Evolutionary conservation across 352 stramenopile species (phyloP).

Genomic region (Phytophthora melonis): DNA sequence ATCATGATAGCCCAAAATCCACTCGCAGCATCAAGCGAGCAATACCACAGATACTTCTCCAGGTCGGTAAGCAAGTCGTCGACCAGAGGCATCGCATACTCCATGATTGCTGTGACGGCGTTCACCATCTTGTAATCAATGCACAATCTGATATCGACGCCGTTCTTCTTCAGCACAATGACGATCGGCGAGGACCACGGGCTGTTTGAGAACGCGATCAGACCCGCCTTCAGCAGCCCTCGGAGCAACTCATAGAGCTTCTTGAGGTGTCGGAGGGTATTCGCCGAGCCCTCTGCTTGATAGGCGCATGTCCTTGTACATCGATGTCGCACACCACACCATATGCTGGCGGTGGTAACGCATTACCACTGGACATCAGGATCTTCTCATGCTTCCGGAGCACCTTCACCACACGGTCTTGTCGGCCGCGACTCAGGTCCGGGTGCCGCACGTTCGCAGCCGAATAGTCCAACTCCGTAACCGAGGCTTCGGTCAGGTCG

Average conservation of each 20-base stretch:
- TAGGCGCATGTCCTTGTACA: too few species aligned
- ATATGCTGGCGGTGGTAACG: too few species aligned
- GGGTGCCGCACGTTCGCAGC: too few species aligned
- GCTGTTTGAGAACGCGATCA: background rate
- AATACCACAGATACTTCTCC: background rate
- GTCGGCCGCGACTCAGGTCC: too few species aligned
- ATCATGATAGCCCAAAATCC: background rate
- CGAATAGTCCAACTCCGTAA: too few species aligned
- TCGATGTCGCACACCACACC: too few species aligned
- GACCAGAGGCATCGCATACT: constrained; percentile 1
- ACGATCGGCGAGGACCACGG: background rate
- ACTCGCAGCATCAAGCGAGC: background rate
- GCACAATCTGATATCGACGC: background rate
- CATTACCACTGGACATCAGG: too few species aligned
- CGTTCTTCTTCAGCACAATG: background rate
- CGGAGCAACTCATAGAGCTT: background rate
- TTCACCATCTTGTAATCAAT: background rate
- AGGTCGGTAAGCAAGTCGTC: background rate
- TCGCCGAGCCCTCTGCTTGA: too few species aligned
- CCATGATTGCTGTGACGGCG: background rate
- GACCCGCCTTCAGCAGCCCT: background rate
- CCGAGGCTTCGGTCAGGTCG: too few species aligned
- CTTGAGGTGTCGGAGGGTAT: background rate
- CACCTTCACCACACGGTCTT: too few species aligned
- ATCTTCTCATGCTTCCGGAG: too few species aligned